Conservation (phyloP, 2,329 filamentous ascomycete species). For the Xylaria sp. region DNA sequence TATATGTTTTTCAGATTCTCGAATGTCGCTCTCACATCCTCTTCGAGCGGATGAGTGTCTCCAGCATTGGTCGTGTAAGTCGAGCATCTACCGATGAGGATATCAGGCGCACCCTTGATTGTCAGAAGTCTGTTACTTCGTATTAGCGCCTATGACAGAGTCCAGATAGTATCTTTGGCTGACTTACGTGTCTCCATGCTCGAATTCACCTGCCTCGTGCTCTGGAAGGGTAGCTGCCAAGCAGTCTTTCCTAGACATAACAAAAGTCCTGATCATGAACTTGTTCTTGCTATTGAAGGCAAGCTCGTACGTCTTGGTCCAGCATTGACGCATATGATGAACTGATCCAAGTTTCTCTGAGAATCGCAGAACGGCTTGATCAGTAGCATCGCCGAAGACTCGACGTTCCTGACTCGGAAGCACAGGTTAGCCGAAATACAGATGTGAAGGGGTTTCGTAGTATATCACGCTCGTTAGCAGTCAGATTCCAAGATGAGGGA, state of each 20-base stretch:
- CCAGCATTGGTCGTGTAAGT: constrained; percentile 63
- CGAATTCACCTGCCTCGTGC: constrained; percentile 44
- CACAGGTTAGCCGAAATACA: background rate
- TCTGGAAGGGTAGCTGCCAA: constrained; percentile 47
- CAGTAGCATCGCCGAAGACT: constrained; percentile 77
- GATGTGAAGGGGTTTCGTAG: too few relatives aligned
- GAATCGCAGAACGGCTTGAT: constrained; percentile 75
- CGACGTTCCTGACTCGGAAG: constrained; percentile 52
- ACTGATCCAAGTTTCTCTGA: constrained; percentile 69
- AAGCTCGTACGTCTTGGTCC: constrained; percentile 70
- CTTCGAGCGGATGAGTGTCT: constrained; percentile 55
- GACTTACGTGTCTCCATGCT: constrained; percentile 46
- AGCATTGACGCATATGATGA: constrained; percentile 63
- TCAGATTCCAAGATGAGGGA: too few relatives aligned
- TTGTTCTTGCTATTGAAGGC: constrained; percentile 86
- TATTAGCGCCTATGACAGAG: constrained; percentile 40
- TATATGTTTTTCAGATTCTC: constrained; percentile 69
- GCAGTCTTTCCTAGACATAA: constrained; percentile 47
- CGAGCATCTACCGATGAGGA: constrained; percentile 69
- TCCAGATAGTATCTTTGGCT: background rate
- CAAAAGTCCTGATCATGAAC: constrained; percentile 73
- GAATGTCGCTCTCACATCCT: constrained; percentile 51
- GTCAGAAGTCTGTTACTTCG: constrained; percentile 61
- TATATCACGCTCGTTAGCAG: too few relatives aligned
- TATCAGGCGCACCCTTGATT: constrained; percentile 81